Percentiles rank a stretch among this genome's conserved stretches.
These are phyloP conservation scores for Amylocystis lapponica DNA, from an alignment of 768 basidiomycete species.

Conservation along the genomic window DNA sequence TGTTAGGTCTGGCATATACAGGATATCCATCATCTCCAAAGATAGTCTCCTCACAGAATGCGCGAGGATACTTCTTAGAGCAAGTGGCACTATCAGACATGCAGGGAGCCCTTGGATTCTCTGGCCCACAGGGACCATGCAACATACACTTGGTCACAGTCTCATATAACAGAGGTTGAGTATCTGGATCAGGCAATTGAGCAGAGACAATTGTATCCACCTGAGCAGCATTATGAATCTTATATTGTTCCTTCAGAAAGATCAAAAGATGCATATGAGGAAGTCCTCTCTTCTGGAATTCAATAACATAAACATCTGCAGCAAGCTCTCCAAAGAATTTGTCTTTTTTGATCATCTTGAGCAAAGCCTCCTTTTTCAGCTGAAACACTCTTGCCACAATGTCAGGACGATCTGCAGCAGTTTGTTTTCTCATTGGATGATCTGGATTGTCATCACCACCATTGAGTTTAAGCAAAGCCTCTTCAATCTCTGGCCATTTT, in stretches of 20 bases:
- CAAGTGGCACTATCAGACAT: conserved; percentile 35
- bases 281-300: conserved; percentile 54
- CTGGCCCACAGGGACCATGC: conserved; percentile 46
- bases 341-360: conserved; percentile 30
- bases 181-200: conserved; percentile 35
- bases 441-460: conserved; percentile 16
- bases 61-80: conserved; percentile 40
- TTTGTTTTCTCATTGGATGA: no score
- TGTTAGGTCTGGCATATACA: conserved; percentile 27
- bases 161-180: conserved; percentile 34
- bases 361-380: conserved; percentile 30
- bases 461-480: conserved; percentile 23
- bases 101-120: no score
- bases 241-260: conserved; percentile 29
- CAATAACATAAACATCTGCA: conserved; percentile 45
- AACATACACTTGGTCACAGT: conserved; percentile 38
- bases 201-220: conserved; percentile 39
- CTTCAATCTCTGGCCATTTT: conserved; percentile 39
- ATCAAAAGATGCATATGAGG: conserved; percentile 50
- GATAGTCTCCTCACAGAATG: conserved; percentile 28
- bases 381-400: conserved; percentile 41
- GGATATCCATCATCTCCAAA: conserved; percentile 38
- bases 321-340: conserved; percentile 37
- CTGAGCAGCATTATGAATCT: conserved; percentile 29
- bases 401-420: conserved; percentile 39